A percentile compares a stretch with the other conserved stretches of the same genome.
phyloP scores from a whole-genome alignment of 164 flowering plant genomes.

The Houttuynia cordata region DNA sequence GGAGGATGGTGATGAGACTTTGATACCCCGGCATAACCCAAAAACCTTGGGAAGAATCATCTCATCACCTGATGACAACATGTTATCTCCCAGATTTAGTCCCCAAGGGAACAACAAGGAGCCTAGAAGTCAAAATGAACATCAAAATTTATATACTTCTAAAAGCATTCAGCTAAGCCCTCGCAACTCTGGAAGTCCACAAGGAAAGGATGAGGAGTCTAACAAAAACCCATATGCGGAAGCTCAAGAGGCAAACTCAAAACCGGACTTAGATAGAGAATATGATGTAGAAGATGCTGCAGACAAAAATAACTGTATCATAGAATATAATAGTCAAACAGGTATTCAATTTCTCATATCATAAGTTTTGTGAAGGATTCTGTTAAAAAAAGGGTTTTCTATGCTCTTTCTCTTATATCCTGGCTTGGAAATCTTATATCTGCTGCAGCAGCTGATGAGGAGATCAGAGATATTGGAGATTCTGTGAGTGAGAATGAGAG shows the following conservation, averaged over 20 bases:
- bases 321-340: neutral
- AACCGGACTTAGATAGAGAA: neutral
- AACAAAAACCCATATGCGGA: slow-evolving; percentile 11
- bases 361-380: neutral
- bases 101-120: slow-evolving; percentile 43
- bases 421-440: neutral
- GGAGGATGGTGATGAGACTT: slow-evolving; percentile 30
- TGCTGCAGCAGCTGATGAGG: neutral
- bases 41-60: slow-evolving; percentile 63
- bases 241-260: slow-evolving; percentile 10
- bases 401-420: neutral
- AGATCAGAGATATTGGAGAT: neutral
- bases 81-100: slow-evolving; percentile 40
- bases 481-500: slow-evolving; percentile 10
- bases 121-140: slow-evolving; percentile 17
- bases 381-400: too few relatives aligned
- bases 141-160: slow-evolving; percentile 18
- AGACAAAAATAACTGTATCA: too few relatives aligned
- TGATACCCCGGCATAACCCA: slow-evolving; percentile 18
- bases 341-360: neutral
- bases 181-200: slow-evolving; percentile 12
- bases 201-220: slow-evolving; percentile 13
- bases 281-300: neutral
- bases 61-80: slow-evolving; percentile 47
- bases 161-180: slow-evolving; percentile 11